Evolutionary conservation across 306 rosid genomes (phyloP), one percentile per base, ranked within the genome.

Genomic region (Dryas octopetala): DNA sequence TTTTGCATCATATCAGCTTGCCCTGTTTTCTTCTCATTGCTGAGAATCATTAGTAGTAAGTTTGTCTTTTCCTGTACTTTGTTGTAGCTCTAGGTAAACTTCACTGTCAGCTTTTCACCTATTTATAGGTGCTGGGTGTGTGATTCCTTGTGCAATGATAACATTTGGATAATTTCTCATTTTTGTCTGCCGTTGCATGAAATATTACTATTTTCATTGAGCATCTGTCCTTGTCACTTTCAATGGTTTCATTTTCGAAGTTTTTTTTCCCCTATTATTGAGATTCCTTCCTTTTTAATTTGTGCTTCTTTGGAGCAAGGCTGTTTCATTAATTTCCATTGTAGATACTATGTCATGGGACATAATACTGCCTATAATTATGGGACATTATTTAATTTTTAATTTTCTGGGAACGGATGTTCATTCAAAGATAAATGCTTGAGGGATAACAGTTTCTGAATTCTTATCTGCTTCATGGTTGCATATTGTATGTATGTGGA

Each of bases 101-200:
- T 60, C 55, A 19, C 45, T 72, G 84, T 28, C 76, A 59, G 17
- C 41, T 53, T 10, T 75, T 50, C 62, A 43, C 23, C 47, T 72
- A 74, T 52, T 12, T 68, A 45, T 58, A n/a, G 79, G 38, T 73
- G 77, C 59, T 61, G 13, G 63, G 67, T 62, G 19, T 78, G 48
- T 73, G 41, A 47, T 62, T 82, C 19, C 32, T 48, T 73, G 66
- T 74, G 79, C 62, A 62, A 59, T n/a, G 53, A 63, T 70, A 32
- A 1, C 38, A 1, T 1, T 32, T 32, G 38, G 38, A 32, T 32
- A 32, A 32, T 32, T 32, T 32, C 38, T 32, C 3, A 32, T 32
- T 1, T 32, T 32, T 32, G 38, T 32, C 38, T 32, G 38, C 38
- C 3, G 38, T 32, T 32, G 38, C 38, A 32, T 32, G 38, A 0